Evolutionary conservation across 176 grass and related monocot species (phyloP), one percentile per base, ranked within the genome.

Genomic region (Hsuehochloa calcarea): DNA sequence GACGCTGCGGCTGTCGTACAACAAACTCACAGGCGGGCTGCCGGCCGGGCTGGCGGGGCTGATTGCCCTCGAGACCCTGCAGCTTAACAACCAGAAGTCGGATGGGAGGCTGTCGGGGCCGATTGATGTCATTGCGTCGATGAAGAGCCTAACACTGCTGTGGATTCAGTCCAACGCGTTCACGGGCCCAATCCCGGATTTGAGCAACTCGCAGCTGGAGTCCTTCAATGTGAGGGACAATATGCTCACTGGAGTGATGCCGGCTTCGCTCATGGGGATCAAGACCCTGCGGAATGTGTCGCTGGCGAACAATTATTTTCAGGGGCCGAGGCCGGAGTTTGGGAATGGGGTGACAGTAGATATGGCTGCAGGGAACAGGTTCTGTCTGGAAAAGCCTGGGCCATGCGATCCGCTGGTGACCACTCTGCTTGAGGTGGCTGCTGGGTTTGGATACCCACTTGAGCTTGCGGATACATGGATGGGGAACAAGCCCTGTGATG

Each of bases 91-190:
- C 67, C 95, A 97, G 86, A 40, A 76, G 43, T 85, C 92, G 13
- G 19, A 16, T 22, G 45, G 8, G 23, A 92, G 90, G 85, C 65
- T 97, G 12, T 91, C 91, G 4, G 95, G 95, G 11, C 72, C 71
- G 6, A 90, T 97, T 20, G 90, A 88, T 22, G 85, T 97, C 6
- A 52, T 97, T 16, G 87, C 81, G 0, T 62, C 75, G 5, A 81
- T 97, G 90, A 77, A 83, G n/a, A 88, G 80, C 79, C 80, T 97
- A 66, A 81, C 40, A 20, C 63, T 86, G 37, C 61, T 93, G 55
- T 90, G 82, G 87, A 89, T 97, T 51, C 95, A 94, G 70, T 97
- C 95, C 29, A 97, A 97, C 59, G 65, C 8, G 7, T 97, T 97
- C 81, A 90, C 82, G 0, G 95, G 95, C 50, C 89, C 87, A 8